A percentile compares a stretch with the other conserved stretches of the same genome.
phyloP scores from a whole-genome alignment of 2,329 filamentous ascomycete species.

The Rutstroemia sp. region DNA sequence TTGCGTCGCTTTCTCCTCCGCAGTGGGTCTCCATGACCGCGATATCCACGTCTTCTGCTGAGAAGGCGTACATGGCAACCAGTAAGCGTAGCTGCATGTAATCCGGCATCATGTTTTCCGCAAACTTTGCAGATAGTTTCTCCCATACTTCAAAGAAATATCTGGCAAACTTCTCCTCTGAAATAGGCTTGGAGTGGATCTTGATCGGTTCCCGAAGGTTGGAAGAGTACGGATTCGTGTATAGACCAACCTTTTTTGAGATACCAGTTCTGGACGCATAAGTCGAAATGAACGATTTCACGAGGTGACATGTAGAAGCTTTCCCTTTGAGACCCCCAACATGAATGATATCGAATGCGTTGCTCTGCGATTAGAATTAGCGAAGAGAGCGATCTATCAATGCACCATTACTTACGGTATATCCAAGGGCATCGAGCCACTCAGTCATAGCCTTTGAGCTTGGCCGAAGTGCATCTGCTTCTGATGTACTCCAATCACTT shows the following conservation, averaged over 20 bases:
- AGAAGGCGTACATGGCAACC: conserved; percentile 56
- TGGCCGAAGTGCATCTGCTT: not conserved
- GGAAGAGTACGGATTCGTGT: conserved; percentile 60
- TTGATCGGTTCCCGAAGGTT: conserved; percentile 58
- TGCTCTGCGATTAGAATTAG: not conserved
- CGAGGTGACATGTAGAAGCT: conserved; percentile 61
- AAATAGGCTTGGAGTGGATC: conserved; percentile 48
- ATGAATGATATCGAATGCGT: conserved; percentile 42
- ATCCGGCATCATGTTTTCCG: conserved; percentile 40
- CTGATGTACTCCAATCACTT: not conserved
- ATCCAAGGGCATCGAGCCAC: conserved; percentile 3
- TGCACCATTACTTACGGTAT: not conserved
- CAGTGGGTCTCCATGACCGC: conserved; percentile 59
- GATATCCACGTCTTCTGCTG: conserved; percentile 51
- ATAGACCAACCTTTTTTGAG: conserved; percentile 43
- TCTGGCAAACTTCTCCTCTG: conserved; percentile 46
- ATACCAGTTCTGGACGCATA: conserved; percentile 32
- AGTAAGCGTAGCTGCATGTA: conserved; percentile 54
- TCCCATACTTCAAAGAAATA: conserved; percentile 13
- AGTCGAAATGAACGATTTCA: conserved; percentile 49
- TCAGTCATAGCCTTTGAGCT: not conserved
- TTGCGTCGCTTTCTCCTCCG: conserved; percentile 59
- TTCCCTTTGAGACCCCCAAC: conserved; percentile 68
- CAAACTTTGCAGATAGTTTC: conserved; percentile 27
- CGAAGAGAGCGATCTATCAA: not conserved